These are phyloP conservation scores for Phytophthora tentaculata DNA, from an alignment of 352 stramenopile genomes.

Conservation along the genomic window DNA sequence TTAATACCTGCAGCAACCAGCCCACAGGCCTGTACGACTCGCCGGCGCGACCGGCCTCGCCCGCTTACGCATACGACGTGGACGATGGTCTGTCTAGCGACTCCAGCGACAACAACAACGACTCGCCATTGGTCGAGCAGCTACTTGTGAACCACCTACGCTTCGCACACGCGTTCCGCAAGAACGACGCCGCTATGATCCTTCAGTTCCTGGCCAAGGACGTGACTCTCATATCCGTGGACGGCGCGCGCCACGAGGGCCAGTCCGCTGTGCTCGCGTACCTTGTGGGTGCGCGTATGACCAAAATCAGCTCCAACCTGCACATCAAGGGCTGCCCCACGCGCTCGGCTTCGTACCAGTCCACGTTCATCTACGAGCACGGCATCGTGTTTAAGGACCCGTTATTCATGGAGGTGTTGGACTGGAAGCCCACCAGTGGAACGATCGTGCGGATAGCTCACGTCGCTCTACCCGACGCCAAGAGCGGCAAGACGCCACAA, in stretches of 20 bases:
- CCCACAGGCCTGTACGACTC: slow-evolving; percentile 15
- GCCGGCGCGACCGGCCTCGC: slow-evolving; percentile 22
- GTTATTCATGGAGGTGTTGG: slow-evolving; percentile 72
- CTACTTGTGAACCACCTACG: slow-evolving; percentile 63
- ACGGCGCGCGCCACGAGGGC: slow-evolving; percentile 52
- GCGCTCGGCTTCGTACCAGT: slow-evolving; percentile 54
- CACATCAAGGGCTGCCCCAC: slow-evolving; percentile 68
- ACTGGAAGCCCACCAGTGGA: slow-evolving; percentile 52
- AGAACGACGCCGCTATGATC: slow-evolving; percentile 77
- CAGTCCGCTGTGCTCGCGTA: slow-evolving; percentile 72
- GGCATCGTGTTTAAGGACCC: slow-evolving; percentile 73
- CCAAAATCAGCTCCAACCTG: slow-evolving; percentile 70
- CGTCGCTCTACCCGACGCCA: slow-evolving; percentile 46
- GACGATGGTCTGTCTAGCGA: slow-evolving; percentile 16
- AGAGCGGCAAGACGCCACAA: slow-evolving; percentile 42
- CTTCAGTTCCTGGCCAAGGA: slow-evolving; percentile 69
- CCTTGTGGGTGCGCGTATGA: slow-evolving; percentile 73
- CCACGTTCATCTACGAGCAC: slow-evolving; percentile 80
- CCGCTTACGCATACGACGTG: slow-evolving; percentile 22
- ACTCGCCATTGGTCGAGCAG: slow-evolving; percentile 44
- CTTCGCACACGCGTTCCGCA: slow-evolving; percentile 74
- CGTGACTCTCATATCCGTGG: slow-evolving; percentile 56
- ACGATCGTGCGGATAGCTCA: slow-evolving; percentile 52
- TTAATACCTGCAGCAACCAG: slow-evolving; percentile 19
- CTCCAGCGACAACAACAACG: slow-evolving; percentile 14